Evolutionary conservation across 148 eudicot species (phyloP).

Genomic region (Rhododendron griersonianum): DNA sequence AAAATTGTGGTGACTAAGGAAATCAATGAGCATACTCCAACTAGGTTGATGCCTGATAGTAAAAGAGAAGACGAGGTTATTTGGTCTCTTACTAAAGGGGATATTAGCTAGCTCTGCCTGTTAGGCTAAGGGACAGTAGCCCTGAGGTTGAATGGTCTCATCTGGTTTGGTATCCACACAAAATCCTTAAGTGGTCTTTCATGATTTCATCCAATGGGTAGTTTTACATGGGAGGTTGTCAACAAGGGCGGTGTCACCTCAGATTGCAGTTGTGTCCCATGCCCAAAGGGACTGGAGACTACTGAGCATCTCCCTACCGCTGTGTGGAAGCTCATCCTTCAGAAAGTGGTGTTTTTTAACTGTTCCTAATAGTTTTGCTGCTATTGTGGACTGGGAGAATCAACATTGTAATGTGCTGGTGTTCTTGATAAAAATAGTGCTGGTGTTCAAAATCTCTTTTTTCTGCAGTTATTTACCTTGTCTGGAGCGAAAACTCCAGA

Average conservation of each 20-base stretch:
- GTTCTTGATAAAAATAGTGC: background rate
- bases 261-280: background rate
- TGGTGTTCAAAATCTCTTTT: background rate
- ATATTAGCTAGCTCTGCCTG: background rate
- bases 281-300: background rate
- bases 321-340: background rate
- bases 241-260: background rate
- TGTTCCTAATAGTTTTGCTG: background rate
- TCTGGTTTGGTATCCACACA: no score
- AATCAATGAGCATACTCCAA: background rate
- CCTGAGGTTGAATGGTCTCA: no score
- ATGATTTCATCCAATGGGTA: background rate
- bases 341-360: background rate
- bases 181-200: background rate
- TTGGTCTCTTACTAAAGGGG: background rate
- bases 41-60: background rate
- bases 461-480: background rate
- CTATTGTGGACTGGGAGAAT: background rate
- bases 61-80: background rate
- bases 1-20: background rate
- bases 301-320: background rate
- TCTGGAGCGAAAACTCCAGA: background rate
- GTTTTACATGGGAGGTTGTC: background rate
- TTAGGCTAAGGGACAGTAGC: background rate
- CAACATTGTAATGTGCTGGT: background rate